Evolutionary conservation across 768 basidiomycete genomes (phyloP).

Genomic region (Mycena pura): DNA sequence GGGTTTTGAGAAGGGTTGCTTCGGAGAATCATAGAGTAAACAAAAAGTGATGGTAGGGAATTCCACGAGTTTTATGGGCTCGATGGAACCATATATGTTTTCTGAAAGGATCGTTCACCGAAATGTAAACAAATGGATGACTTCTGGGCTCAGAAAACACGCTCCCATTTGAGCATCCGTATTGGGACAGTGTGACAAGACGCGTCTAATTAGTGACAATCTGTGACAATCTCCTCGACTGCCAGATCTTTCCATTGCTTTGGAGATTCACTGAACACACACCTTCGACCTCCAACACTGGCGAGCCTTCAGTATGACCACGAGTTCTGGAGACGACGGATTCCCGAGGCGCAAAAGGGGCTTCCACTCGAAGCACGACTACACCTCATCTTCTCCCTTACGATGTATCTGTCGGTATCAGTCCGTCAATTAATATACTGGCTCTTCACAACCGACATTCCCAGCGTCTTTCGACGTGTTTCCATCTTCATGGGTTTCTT

Average conservation of each 20-base stretch:
- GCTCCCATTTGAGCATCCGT: neutral
- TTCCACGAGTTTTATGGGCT: neutral
- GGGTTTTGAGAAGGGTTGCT: neutral
- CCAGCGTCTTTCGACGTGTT: neutral
- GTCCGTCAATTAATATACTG: constrained; percentile 7
- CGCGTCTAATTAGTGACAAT: constrained; percentile 4
- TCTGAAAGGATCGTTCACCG: neutral
- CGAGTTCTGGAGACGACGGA: neutral
- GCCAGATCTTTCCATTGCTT: neutral
- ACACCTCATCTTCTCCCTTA: constrained; percentile 20
- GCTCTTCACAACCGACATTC: constrained; percentile 12
- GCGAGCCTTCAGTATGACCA: constrained; percentile 8
- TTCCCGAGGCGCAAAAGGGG: neutral
- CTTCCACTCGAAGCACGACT: neutral
- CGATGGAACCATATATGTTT: neutral
- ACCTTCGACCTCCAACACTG: neutral
- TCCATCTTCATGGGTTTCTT: constrained; percentile 7
- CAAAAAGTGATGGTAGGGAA: neutral
- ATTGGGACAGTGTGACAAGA: neutral
- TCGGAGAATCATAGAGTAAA: neutral
- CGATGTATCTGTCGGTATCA: constrained; percentile 8
- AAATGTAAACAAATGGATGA: neutral
- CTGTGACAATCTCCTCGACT: neutral
- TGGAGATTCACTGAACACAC: neutral
- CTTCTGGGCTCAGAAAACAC: neutral